Conservation (phyloP, 768 basidiomycete genomes). For the Saitozyma podzolica region DNA sequence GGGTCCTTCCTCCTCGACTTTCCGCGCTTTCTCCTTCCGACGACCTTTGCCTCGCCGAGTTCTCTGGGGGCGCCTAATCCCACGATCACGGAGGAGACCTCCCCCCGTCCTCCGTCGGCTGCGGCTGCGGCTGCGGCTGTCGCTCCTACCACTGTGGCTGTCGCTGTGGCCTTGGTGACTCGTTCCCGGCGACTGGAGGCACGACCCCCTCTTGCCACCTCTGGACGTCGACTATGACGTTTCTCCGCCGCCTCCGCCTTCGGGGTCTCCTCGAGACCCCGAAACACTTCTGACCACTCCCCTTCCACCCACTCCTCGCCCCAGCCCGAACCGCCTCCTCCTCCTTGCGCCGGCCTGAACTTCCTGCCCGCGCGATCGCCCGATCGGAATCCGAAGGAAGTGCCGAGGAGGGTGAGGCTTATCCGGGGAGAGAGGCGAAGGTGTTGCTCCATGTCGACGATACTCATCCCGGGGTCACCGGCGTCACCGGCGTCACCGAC, state of each 20-base stretch:
- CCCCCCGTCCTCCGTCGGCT: no score
- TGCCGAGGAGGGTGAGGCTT: constrained; percentile 40
- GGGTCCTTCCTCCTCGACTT: constrained; percentile 44
- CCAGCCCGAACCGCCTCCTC: constrained; percentile 45
- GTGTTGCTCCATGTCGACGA: constrained; percentile 19
- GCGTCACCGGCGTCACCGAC: no score
- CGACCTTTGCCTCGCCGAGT: constrained; percentile 3
- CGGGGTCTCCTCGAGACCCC: constrained; percentile 6
- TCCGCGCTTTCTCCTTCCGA: constrained; percentile 24
- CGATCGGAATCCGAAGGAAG: constrained; percentile 35
- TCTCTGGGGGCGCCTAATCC: neutral
- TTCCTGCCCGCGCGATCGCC: constrained; percentile 49
- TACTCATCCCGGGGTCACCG: no score
- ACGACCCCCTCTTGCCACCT: neutral
- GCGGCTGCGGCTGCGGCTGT: no score
- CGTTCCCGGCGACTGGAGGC: no score
- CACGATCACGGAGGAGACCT: neutral
- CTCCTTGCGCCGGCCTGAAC: constrained; percentile 37
- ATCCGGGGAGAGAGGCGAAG: constrained; percentile 27
- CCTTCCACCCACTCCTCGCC: constrained; percentile 42
- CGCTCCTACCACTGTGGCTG: no score
- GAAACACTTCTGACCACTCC: constrained; percentile 28
- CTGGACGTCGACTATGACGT: neutral
- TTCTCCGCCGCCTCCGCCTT: neutral
- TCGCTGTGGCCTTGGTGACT: no score